Conservation (phyloP, 768 basidiomycete species). For the Coprinopsis sp. region DNA sequence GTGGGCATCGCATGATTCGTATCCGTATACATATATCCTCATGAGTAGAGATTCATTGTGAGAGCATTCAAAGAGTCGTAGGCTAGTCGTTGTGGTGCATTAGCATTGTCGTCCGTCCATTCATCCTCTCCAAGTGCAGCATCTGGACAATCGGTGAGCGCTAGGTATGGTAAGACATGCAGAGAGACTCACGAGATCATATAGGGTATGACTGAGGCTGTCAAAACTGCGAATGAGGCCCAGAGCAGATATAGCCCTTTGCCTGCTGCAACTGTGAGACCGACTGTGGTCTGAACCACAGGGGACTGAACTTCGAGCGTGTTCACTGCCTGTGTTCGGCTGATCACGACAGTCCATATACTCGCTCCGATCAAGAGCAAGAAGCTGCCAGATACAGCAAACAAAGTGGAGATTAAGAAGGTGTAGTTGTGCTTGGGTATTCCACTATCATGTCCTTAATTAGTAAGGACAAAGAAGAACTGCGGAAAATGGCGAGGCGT, state of each 20-base stretch:
- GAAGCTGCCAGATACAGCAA: constrained; percentile 55
- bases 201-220: constrained; percentile 67
- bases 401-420: constrained; percentile 62
- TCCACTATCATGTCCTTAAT: constrained; percentile 43
- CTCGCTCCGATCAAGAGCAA: constrained; percentile 65
- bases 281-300: constrained; percentile 39
- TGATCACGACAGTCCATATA: constrained; percentile 75
- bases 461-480: constrained; percentile 8
- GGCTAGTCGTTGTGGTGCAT: constrained; percentile 8
- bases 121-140: constrained; percentile 76
- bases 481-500: constrained; percentile 23
- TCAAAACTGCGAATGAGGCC: constrained; percentile 68
- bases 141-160: constrained; percentile 36
- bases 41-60: too few species aligned
- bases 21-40: too few species aligned
- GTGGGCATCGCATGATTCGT: too few species aligned
- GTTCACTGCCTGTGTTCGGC: constrained; percentile 60
- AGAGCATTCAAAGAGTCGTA: constrained; percentile 12
- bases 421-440: constrained; percentile 58
- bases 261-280: constrained; percentile 60
- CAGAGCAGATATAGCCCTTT: constrained; percentile 63
- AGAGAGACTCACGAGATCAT: constrained; percentile 58
- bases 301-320: constrained; percentile 34
- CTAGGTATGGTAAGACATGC: not conserved
- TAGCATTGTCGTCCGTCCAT: constrained; percentile 3